Percentiles rank a stretch among this genome's conserved stretches.
Evolutionary conservation across 108 stramenopile genomes (phyloP).

Genomic region (Poteriospumella lacustris): DNA sequence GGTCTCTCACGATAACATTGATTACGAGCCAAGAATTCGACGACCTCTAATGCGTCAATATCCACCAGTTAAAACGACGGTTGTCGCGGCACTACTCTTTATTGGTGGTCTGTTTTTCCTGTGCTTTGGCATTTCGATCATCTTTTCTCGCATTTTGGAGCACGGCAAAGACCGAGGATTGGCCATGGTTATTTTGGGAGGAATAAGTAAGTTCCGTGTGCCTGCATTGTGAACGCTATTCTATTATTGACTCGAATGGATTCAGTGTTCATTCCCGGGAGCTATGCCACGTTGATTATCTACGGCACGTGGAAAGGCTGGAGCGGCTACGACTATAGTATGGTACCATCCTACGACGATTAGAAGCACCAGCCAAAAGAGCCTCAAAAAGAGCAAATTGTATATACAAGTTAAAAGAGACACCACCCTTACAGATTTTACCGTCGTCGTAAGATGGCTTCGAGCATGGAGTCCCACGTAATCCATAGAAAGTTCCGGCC

Average conservation of each 20-base stretch:
- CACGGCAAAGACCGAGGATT: not conserved
- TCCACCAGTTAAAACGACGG: too few relatives aligned
- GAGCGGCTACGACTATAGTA: slow-evolving; percentile 11
- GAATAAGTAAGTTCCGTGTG: not conserved
- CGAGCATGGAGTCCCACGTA: not conserved
- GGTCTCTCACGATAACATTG: too few relatives aligned
- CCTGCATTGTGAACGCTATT: not conserved
- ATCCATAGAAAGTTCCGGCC: not conserved
- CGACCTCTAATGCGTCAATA: too few relatives aligned
- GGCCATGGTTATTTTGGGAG: not conserved
- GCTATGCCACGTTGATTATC: slow-evolving; percentile 18
- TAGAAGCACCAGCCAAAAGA: not conserved
- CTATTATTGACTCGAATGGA: too few relatives aligned
- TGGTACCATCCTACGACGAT: slow-evolving; percentile 19
- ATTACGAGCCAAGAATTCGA: too few relatives aligned
- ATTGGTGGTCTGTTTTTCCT: not conserved
- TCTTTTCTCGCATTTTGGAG: not conserved
- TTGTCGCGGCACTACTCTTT: not conserved
- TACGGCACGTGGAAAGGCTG: slow-evolving; percentile 4
- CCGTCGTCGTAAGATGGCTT: not conserved
- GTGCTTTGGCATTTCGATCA: not conserved
- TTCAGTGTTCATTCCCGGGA: slow-evolving; percentile 27
- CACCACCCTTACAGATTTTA: not conserved
- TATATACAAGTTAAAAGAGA: not conserved
- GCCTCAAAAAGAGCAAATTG: not conserved